phyloP scores from a whole-genome alignment of 2,329 filamentous ascomycete genomes.

The Lizonia empirigonia region DNA sequence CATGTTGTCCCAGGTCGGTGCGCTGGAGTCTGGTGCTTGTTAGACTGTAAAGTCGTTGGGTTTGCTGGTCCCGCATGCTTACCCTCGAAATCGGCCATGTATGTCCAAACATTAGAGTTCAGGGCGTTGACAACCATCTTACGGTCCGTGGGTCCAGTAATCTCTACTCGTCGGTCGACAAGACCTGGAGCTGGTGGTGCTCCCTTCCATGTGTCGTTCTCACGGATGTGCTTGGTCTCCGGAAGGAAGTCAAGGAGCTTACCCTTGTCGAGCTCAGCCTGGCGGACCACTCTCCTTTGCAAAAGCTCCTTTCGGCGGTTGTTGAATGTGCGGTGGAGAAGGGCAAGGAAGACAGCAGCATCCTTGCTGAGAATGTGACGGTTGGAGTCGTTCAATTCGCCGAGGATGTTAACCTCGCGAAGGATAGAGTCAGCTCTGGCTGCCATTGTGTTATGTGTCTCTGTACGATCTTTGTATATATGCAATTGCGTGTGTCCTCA shows the following conservation, averaged over 20 bases:
- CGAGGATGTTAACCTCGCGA: constrained; percentile 86
- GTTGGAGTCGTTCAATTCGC: constrained; percentile 75
- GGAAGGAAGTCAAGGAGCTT: constrained; percentile 90
- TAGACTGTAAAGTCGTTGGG: constrained; percentile 1
- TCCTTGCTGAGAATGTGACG: constrained; percentile 91
- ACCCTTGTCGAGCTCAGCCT: constrained; percentile 92
- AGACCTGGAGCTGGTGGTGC: constrained; percentile 89
- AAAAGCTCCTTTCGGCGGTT: constrained; percentile 84
- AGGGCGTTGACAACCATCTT: constrained; percentile 99
- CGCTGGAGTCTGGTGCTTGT: constrained; percentile 74
- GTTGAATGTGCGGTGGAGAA: constrained; percentile 96
- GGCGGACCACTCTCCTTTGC: constrained; percentile 81
- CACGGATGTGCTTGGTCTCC: constrained; percentile 93
- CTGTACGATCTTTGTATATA: constrained; percentile 13
- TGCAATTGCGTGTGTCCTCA: constrained; percentile 12
- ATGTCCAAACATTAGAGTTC: constrained; percentile 96
- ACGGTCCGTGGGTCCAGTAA: constrained; percentile 93
- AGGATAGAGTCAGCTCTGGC: constrained; percentile 73
- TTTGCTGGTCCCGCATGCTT: constrained; percentile 34
- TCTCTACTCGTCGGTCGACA: constrained; percentile 92
- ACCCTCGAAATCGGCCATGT: constrained; percentile 99
- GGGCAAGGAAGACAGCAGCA: constrained; percentile 87
- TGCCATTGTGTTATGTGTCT: constrained; percentile 37
- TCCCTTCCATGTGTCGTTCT: constrained; percentile 92
- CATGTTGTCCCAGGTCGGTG: constrained; percentile 99